Evolutionary conservation across 2,329 filamentous ascomycete species (phyloP), one percentile per base, ranked within the genome.

Genomic region (Paramyrothecium sp.): DNA sequence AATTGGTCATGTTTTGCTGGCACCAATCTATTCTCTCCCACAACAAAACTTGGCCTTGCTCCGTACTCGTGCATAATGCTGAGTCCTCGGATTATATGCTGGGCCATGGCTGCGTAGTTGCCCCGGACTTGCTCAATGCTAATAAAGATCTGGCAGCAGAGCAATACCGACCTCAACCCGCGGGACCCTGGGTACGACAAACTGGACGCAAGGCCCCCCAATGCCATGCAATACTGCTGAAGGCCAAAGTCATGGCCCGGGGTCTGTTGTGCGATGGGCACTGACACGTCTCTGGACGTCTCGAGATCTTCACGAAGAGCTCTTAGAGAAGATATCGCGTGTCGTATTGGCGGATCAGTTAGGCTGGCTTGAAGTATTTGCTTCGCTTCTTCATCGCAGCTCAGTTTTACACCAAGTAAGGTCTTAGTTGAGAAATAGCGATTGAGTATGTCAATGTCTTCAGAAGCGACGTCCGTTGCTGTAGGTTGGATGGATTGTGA

Each of bases 101-200:
- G 73, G 46, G 68, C 71, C 75, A 79, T 76, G 41, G 74, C 70
- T 58, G 66, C 57, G 41, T 72, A 77, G 55, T 78, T 76, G 5
- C 66, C 64, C 30, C 68, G 68, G 54, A 75, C 71, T 66, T 79
- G 75, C 61, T 79, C 77, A 56, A 79, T 78, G 61, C 77, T 78
- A 61, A 79, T 78, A 60, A 79, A 73, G 46, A 79, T 63, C 60
- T 79, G 75, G 62, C 78, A 80, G 67, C 77, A 80, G 57, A 78
- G 67, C 34, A 80, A 65, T 54, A 75, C 72, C 22, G 74, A 75
- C 57, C 67, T 75, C 33, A 77, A 60, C 5, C 57, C 57, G 10
- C 65, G 61, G 11, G 67, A 62, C 57, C 63, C 58, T 3, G 68
- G 69, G 56, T 63, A 70, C 19, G 73, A 73, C 50, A 79, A 55